Conservation (phyloP, 2,329 filamentous ascomycete species). For the Leptoxyphium fumago region DNA sequence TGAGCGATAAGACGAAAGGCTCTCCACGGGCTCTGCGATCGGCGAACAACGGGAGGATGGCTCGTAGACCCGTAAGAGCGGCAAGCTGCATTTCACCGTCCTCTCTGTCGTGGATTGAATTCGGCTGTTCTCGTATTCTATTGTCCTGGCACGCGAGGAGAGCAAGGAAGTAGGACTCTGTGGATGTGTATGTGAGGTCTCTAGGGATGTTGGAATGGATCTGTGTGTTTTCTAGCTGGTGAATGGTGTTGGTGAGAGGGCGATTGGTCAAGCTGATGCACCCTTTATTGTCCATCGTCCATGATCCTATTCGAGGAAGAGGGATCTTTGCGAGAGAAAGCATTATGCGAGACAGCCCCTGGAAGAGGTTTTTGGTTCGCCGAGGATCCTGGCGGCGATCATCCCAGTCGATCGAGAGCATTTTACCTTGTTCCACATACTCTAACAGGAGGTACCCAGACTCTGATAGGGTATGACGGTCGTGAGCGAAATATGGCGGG, state of each 20-base stretch:
- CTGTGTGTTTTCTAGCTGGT: slow-evolving; percentile 2
- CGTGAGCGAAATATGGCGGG: slow-evolving; percentile 2
- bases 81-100: slow-evolving; percentile 6
- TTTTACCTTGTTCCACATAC: slow-evolving; percentile 3
- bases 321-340: slow-evolving; percentile 6
- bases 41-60: slow-evolving; percentile 1
- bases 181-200: slow-evolving; percentile 4
- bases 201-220: slow-evolving; percentile 4
- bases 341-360: slow-evolving; percentile 4
- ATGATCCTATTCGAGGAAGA: slow-evolving; percentile 9
- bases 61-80: slow-evolving; percentile 1
- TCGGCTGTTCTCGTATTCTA: slow-evolving; percentile 5
- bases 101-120: slow-evolving; percentile 4
- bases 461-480: slow-evolving; percentile 1
- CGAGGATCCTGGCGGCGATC: slow-evolving; percentile 1
- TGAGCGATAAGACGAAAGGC: slow-evolving; percentile 13
- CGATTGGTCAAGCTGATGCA: slow-evolving; percentile 8
- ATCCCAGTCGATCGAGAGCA: slow-evolving; percentile 4
- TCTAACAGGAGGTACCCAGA: slow-evolving; percentile 4
- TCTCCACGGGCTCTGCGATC: neutral
- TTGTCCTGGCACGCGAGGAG: slow-evolving; percentile 5
- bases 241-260: slow-evolving; percentile 3
- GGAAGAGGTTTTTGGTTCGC: slow-evolving; percentile 4
- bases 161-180: slow-evolving; percentile 3
- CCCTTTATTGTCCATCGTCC: slow-evolving; percentile 6